Evolutionary conservation across 2,329 filamentous ascomycete genomes (phyloP).

Genomic region (Colletotrichum incanum): DNA sequence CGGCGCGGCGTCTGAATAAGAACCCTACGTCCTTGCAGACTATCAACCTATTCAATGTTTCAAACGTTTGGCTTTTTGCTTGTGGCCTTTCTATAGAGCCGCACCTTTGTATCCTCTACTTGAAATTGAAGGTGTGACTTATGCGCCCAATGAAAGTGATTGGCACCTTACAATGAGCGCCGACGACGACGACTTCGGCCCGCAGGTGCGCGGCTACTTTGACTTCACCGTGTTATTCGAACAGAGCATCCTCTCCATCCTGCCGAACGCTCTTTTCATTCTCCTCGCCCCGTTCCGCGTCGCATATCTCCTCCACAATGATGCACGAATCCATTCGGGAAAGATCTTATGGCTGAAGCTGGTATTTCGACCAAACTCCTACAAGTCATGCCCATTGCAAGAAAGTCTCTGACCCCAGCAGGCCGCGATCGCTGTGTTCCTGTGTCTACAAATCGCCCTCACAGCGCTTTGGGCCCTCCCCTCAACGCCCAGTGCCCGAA

Average conservation of each 20-base stretch:
- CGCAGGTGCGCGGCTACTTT: slow-evolving; percentile 46
- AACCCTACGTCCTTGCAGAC: background rate
- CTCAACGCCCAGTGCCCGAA: slow-evolving; percentile 45
- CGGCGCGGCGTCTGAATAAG: background rate
- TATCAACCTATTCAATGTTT: background rate
- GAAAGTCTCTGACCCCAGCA: slow-evolving; percentile 34
- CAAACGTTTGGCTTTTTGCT: background rate
- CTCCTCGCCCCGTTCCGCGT: slow-evolving; percentile 46
- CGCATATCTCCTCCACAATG: slow-evolving; percentile 33
- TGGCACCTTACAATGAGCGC: slow-evolving; percentile 37
- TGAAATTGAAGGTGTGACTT: background rate
- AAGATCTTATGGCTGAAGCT: slow-evolving; percentile 47
- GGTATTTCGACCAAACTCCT: slow-evolving; percentile 22
- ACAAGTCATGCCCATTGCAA: accelerated
- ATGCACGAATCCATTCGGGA: slow-evolving; percentile 16
- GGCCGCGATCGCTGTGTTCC: slow-evolving; percentile 37
- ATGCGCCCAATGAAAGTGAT: background rate
- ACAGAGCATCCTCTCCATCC: slow-evolving; percentile 50
- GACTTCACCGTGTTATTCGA: slow-evolving; percentile 53
- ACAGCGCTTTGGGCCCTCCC: slow-evolving; percentile 49
- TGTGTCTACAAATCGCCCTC: slow-evolving; percentile 47
- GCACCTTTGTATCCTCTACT: no score
- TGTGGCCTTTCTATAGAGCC: no score
- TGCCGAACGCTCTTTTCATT: slow-evolving; percentile 48
- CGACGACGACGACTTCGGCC: slow-evolving; percentile 47